These are phyloP conservation scores for Globisporangium radiosum DNA, from an alignment of 352 stramenopile species.

Conservation along the genomic window DNA sequence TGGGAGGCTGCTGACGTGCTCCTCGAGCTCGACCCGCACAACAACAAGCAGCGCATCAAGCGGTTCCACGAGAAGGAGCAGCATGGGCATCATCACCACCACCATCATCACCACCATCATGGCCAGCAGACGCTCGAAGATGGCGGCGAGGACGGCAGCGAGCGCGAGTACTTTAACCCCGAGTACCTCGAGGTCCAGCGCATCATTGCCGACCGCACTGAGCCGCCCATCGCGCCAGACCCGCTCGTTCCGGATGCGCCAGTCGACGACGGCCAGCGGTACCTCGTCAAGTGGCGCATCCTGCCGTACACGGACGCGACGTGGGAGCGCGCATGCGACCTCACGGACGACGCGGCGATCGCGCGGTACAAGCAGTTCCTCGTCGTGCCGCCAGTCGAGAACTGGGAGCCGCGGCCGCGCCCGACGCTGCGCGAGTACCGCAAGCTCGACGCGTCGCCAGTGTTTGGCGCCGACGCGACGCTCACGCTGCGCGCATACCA, in stretches of 20 bases:
- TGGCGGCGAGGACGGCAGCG: conserved; percentile 25
- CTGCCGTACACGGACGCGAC: conserved; percentile 83
- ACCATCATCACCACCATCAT: conserved; percentile 15
- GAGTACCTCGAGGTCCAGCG: conserved; percentile 89
- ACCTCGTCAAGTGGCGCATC: conserved; percentile 86
- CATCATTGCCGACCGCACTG: conserved; percentile 71
- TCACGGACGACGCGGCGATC: conserved; percentile 82
- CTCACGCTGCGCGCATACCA: conserved; percentile 79
- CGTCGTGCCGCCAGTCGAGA: conserved; percentile 49
- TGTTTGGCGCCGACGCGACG: conserved; percentile 67
- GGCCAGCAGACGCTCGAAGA: conserved; percentile 20
- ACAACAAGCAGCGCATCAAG: conserved; percentile 86
- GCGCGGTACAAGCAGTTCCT: conserved; percentile 58
- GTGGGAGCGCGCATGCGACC: conserved; percentile 82
- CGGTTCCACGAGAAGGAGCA: conserved; percentile 83
- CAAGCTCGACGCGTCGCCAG: conserved; percentile 74
- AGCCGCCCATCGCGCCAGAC: conserved; percentile 45
- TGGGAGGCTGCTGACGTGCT: conserved; percentile 77
- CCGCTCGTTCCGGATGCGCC: conserved; percentile 48
- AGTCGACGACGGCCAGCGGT: conserved; percentile 83
- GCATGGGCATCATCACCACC: conserved; percentile 30
- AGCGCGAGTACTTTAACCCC: conserved; percentile 87
- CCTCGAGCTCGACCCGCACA: conserved; percentile 68
- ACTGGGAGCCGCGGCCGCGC: conserved; percentile 50
- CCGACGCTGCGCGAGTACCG: conserved; percentile 79